phyloP scores from a whole-genome alignment of 2,329 filamentous ascomycete species.

The Penicillium sumatraense region DNA sequence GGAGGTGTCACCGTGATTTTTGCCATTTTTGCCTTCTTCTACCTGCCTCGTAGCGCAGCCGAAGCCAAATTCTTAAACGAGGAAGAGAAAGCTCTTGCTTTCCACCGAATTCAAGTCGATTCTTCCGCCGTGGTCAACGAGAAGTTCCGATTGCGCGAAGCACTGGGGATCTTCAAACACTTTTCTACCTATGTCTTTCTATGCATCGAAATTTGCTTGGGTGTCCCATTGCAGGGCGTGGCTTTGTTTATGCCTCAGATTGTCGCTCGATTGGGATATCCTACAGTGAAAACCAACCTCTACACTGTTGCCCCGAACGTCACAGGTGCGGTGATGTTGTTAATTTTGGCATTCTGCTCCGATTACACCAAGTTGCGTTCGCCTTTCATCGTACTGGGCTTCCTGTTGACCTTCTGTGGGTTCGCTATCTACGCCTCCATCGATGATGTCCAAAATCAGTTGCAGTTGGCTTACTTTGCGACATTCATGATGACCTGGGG shows the following conservation, averaged over 20 bases:
- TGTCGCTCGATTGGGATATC: constrained; percentile 57
- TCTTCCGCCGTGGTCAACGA: constrained; percentile 68
- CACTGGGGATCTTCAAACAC: constrained; percentile 58
- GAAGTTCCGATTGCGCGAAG: constrained; percentile 57
- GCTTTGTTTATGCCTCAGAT: constrained; percentile 64
- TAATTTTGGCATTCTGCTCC: constrained; percentile 73
- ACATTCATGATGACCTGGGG: constrained; percentile 86
- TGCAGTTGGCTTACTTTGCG: constrained; percentile 74
- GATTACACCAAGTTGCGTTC: constrained; percentile 70
- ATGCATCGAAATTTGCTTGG: constrained; percentile 62
- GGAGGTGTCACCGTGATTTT: constrained; percentile 64
- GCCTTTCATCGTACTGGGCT: constrained; percentile 75
- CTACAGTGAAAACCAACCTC: constrained; percentile 71
- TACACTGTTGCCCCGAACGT: constrained; percentile 83
- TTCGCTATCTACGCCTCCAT: constrained; percentile 80
- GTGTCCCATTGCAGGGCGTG: constrained; percentile 63
- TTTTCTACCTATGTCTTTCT: constrained; percentile 60
- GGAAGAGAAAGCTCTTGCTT: constrained; percentile 70
- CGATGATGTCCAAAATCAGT: constrained; percentile 61
- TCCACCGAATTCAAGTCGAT: constrained; percentile 75
- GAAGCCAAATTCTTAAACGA: constrained; percentile 68
- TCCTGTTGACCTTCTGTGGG: constrained; percentile 73
- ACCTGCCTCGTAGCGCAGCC: constrained; percentile 67
- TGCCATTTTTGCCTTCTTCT: constrained; percentile 68
- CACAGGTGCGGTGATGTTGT: constrained; percentile 71